Evolutionary conservation across 257 asterid species (phyloP).

Genomic region (Hygrophila difformis): DNA sequence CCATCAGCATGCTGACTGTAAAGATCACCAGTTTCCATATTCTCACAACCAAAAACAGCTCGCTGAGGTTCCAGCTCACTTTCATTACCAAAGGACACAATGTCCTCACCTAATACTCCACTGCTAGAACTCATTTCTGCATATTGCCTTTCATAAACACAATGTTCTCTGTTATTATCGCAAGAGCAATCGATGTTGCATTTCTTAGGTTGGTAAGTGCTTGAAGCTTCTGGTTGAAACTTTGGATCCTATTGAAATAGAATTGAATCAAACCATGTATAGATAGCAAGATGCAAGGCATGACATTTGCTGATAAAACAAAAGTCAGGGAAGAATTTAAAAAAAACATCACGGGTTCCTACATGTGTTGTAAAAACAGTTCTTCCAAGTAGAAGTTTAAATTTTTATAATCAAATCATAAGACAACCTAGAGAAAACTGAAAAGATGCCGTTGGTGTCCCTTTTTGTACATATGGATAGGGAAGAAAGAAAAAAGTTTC

Average conservation of each 20-base stretch:
- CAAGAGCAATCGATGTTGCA: slow-evolving; percentile 86
- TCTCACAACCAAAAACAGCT: slow-evolving; percentile 96
- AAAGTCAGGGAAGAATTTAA: slow-evolving; percentile 8
- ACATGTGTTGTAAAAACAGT: not conserved
- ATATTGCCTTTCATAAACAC: slow-evolving; percentile 84
- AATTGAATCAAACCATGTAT: slow-evolving; percentile 8
- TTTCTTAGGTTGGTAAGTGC: slow-evolving; percentile 71
- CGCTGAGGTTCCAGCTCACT: slow-evolving; percentile 84
- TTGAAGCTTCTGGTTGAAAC: slow-evolving; percentile 77
- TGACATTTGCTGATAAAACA: not conserved
- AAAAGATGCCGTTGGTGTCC: not conserved
- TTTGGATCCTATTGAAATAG: slow-evolving; percentile 63
- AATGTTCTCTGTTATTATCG: slow-evolving; percentile 59
- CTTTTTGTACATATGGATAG: too few species aligned
- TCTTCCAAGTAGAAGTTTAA: not conserved
- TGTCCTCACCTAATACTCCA: slow-evolving; percentile 87
- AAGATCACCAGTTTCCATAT: slow-evolving; percentile 92
- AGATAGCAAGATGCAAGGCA: slow-evolving; percentile 8
- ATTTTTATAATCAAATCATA: slow-evolving; percentile 1
- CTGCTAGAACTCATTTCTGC: slow-evolving; percentile 99
- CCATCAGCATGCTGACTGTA: slow-evolving; percentile 99
- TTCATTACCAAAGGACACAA: slow-evolving; percentile 81
- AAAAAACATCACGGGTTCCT: not conserved
- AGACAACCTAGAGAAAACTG: not conserved
- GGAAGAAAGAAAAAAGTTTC: too few species aligned